Evolutionary conservation across 495 filamentous ascomycete genomes (phyloP).

Genomic region (Hyaloscypha finlandica): DNA sequence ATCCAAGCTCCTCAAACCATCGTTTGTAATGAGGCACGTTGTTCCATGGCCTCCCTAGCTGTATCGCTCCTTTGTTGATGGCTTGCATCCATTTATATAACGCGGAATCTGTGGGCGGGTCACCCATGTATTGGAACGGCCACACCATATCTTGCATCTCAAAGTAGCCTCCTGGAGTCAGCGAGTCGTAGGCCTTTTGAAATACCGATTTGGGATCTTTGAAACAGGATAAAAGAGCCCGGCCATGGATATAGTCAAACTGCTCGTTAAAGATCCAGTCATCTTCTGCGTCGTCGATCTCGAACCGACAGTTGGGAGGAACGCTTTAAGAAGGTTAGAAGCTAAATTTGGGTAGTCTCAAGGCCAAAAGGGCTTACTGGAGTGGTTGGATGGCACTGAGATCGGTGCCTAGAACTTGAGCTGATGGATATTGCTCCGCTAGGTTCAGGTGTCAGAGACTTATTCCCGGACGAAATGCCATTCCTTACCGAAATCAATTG

Average conservation of each 20-base stretch:
- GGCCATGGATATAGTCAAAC: constrained; percentile 56
- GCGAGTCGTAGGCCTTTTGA: not conserved
- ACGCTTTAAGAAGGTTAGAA: constrained; percentile 27
- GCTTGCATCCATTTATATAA: constrained; percentile 32
- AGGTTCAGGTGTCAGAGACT: no score
- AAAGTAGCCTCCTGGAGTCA: constrained; percentile 12
- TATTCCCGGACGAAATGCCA: no score
- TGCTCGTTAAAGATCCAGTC: constrained; percentile 49
- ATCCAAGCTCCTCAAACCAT: constrained; percentile 51
- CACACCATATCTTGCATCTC: constrained; percentile 6
- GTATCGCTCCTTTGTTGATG: constrained; percentile 32
- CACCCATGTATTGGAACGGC: constrained; percentile 37
- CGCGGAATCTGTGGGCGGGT: constrained; percentile 31
- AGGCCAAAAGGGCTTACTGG: not conserved
- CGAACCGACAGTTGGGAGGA: constrained; percentile 53
- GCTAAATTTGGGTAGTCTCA: not conserved
- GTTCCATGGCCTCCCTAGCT: constrained; percentile 9
- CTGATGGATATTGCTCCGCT: constrained; percentile 34
- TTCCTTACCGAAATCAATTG: constrained; percentile 16
- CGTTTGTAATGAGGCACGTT: constrained; percentile 30
- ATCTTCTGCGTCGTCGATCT: constrained; percentile 57
- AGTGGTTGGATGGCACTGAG: constrained; percentile 53
- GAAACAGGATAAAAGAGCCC: constrained; percentile 26
- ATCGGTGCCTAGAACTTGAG: constrained; percentile 45
- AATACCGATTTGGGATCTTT: constrained; percentile 10